phyloP scores from a whole-genome alignment of 495 filamentous ascomycete genomes.

The Hypoxylon perforatum region DNA sequence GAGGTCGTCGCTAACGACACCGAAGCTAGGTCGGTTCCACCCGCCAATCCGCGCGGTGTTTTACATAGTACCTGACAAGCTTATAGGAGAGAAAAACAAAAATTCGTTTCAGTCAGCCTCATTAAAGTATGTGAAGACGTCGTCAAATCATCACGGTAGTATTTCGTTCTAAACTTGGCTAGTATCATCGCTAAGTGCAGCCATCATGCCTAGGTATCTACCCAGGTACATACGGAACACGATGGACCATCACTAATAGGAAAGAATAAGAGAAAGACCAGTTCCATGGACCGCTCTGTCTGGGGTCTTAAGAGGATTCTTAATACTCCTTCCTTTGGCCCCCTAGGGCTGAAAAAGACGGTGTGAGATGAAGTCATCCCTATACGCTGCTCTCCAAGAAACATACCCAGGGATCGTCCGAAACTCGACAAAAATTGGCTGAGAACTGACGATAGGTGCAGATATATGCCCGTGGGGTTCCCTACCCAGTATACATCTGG shows the following conservation, averaged over 20 bases:
- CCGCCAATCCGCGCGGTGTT: constrained; percentile 28
- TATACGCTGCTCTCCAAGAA: constrained; percentile 19
- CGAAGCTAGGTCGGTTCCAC: constrained; percentile 1
- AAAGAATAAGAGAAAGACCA: constrained; percentile 15
- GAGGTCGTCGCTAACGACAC: constrained; percentile 24
- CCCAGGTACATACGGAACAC: background rate
- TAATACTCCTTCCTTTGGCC: constrained; percentile 18
- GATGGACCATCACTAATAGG: background rate
- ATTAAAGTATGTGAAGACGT: constrained; percentile 11
- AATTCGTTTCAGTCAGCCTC: constrained; percentile 32
- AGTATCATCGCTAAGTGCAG: constrained; percentile 7
- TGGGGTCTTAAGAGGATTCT: constrained; percentile 37
- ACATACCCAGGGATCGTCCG: constrained; percentile 16
- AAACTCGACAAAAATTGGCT: constrained; percentile 15
- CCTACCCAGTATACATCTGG: background rate
- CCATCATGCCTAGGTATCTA: background rate
- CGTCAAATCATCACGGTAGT: background rate
- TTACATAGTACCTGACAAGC: constrained; percentile 18
- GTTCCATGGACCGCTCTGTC: constrained; percentile 15
- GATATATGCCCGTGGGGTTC: constrained; percentile 15
- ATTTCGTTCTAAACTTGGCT: constrained; percentile 3
- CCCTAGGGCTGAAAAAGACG: constrained; percentile 39
- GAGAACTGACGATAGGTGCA: constrained; percentile 27
- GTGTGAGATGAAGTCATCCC: constrained; percentile 35
- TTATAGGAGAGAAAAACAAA: constrained; percentile 22